These are phyloP conservation scores for Sporothrix humicola DNA, from an alignment of 2,329 filamentous ascomycete species.

Conservation along the genomic window DNA sequence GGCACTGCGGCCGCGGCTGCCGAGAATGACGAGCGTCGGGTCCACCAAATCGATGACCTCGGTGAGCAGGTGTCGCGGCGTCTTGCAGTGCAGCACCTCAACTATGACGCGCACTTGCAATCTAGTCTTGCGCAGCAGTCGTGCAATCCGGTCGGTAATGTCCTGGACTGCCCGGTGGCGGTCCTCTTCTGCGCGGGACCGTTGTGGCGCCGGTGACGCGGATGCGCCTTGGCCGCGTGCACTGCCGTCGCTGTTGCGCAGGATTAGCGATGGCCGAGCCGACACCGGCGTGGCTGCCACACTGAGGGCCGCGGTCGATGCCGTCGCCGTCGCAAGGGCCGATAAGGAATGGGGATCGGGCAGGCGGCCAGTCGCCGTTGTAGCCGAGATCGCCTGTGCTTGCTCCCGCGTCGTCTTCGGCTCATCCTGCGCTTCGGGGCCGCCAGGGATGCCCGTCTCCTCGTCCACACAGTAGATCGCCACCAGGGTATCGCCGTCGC, in stretches of 20 bases:
- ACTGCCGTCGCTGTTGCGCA: conserved; percentile 45
- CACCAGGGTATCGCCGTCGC: conserved; percentile 91
- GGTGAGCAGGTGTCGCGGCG: conserved; percentile 91
- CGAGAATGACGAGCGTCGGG: conserved; percentile 90
- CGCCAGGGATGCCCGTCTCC: conserved; percentile 68
- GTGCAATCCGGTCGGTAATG: conserved; percentile 84
- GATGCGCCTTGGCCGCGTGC: conserved; percentile 40
- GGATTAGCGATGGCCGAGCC: conserved; percentile 46
- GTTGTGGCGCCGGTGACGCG: conserved; percentile 49
- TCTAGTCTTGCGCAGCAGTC: conserved; percentile 84
- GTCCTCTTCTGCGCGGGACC: conserved; percentile 73
- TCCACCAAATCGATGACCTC: conserved; percentile 95
- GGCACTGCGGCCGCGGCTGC: conserved; percentile 87
- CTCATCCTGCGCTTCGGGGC: conserved; percentile 58
- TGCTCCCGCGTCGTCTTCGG: conserved; percentile 77
- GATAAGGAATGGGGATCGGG: conserved; percentile 39
- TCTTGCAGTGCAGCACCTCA: conserved; percentile 98
- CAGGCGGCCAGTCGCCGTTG: conserved; percentile 53
- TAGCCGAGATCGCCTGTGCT: conserved; percentile 70
- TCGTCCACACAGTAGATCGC: conserved; percentile 95
- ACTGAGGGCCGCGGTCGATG: conserved; percentile 36
- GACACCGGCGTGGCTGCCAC: conserved; percentile 44
- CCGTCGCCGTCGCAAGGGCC: conserved; percentile 26
- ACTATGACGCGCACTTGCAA: conserved; percentile 92
- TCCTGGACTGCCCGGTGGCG: conserved; percentile 79